Evolutionary conservation across 1,284 basidiomycete species (phyloP).

Genomic region (Albatrellus sp.): DNA sequence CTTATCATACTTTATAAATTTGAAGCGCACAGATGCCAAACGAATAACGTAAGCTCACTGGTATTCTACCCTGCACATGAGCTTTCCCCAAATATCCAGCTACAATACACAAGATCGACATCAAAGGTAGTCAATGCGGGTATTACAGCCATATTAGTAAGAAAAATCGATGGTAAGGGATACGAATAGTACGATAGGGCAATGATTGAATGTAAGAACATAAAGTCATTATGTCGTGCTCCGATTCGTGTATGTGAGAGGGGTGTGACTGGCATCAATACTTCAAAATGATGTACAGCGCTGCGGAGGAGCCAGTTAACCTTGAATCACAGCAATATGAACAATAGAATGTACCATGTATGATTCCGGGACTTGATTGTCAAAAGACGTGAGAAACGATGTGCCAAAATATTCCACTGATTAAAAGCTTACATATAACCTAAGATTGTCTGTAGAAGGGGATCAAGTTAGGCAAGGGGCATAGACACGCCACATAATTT

Average conservation of each 20-base stretch:
- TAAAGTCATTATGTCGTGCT: slow-evolving; percentile 2
- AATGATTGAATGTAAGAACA: no score
- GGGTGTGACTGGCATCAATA: slow-evolving; percentile 19
- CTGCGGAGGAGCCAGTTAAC: slow-evolving; percentile 19
- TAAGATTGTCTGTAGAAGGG: slow-evolving; percentile 34
- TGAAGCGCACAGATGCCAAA: not conserved
- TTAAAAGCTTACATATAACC: slow-evolving; percentile 46
- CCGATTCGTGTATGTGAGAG: not conserved
- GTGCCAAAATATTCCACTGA: not conserved
- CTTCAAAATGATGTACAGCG: slow-evolving; percentile 66
- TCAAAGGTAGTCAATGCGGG: not conserved
- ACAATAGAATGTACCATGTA: slow-evolving; percentile 39
- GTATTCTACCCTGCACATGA: no score
- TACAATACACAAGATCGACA: no score
- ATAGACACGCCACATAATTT: not conserved
- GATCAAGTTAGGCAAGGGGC: slow-evolving; percentile 2
- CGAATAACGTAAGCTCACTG: not conserved
- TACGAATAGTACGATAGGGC: no score
- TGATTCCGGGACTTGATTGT: slow-evolving; percentile 50
- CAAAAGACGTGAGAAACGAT: not conserved
- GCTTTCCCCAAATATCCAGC: no score
- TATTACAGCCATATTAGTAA: not conserved
- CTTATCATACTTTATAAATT: slow-evolving; percentile 2
- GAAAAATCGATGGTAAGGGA: not conserved
- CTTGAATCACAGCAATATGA: slow-evolving; percentile 5